These are phyloP conservation scores for Aspergillus caelatus DNA, from an alignment of 2,329 filamentous ascomycete genomes.

Conservation along the genomic window DNA sequence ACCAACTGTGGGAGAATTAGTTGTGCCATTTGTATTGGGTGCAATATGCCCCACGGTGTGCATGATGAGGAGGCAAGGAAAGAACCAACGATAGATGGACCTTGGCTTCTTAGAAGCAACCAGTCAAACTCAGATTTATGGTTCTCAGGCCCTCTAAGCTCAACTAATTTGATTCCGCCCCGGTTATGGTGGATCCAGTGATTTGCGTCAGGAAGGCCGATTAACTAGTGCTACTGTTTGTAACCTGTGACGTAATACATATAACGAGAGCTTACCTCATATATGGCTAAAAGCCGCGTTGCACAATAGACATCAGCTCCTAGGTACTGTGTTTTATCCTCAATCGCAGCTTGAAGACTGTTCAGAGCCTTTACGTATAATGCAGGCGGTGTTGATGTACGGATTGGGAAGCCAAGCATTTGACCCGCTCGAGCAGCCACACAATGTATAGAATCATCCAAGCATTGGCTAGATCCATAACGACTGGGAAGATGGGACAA, in stretches of 20 bases:
- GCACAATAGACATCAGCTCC: conserved; percentile 1
- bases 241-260: too few relatives aligned
- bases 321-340: neutral
- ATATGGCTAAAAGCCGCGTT: neutral
- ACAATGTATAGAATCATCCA: conserved; percentile 5
- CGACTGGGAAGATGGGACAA: conserved; percentile 1
- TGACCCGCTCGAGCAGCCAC: conserved; percentile 2
- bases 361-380: conserved; percentile 1
- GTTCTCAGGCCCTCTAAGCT: conserved; percentile 1
- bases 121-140: neutral
- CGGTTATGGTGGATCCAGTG: conserved; percentile 6
- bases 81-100: conserved; percentile 2
- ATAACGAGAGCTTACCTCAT: neutral
- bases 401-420: conserved; percentile 4
- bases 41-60: rapidly evolving
- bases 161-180: conserved; percentile 1
- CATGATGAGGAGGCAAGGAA: neutral
- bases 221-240: neutral
- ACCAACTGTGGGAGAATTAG: neutral
- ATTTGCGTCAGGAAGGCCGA: neutral
- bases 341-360: neutral
- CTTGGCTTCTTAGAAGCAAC: conserved; percentile 6
- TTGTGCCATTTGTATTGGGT: too few relatives aligned
- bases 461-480: neutral
- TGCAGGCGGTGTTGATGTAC: neutral